These are phyloP conservation scores for Leavenworthia alabamica DNA, from an alignment of 345 rosid species.

Conservation along the genomic window DNA sequence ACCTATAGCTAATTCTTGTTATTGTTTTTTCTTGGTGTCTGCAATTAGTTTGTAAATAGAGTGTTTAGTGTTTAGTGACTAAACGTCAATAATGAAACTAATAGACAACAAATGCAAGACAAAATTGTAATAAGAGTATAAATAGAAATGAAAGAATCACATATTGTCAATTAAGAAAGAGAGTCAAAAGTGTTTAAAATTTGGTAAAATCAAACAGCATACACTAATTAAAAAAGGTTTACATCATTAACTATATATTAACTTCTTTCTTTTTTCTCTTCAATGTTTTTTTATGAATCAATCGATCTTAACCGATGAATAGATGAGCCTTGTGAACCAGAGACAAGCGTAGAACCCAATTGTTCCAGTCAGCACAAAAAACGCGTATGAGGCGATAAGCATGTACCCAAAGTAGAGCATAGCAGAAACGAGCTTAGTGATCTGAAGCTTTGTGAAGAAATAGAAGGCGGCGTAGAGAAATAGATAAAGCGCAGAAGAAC, in stretches of 20 bases:
- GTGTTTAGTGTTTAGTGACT: neutral
- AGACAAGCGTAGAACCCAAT: conserved; percentile 73
- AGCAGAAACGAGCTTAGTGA: conserved; percentile 63
- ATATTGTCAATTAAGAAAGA: conserved; percentile 11
- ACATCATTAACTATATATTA: conserved; percentile 17
- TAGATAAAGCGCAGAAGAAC: conserved; percentile 68
- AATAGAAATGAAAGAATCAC: conserved; percentile 23
- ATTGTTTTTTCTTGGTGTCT: neutral
- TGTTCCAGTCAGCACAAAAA: conserved; percentile 66
- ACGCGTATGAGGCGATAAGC: conserved; percentile 64
- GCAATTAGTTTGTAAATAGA: neutral
- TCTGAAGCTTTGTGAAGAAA: conserved; percentile 82
- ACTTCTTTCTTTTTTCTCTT: conserved; percentile 5
- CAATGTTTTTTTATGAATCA: conserved; percentile 20
- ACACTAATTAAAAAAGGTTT: no score
- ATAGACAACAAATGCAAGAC: neutral
- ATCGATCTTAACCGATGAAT: conserved; percentile 78
- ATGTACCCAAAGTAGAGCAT: conserved; percentile 68
- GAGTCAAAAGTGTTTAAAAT: neutral
- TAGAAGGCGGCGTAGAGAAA: conserved; percentile 69
- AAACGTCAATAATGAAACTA: no score
- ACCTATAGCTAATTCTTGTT: neutral
- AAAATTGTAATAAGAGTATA: neutral
- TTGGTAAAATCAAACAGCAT: neutral
- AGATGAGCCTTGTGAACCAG: conserved; percentile 80